Base-by-base conservation (phyloP, 108 stramenopile genomes). In the Fragilaria crotonensis region DNA sequence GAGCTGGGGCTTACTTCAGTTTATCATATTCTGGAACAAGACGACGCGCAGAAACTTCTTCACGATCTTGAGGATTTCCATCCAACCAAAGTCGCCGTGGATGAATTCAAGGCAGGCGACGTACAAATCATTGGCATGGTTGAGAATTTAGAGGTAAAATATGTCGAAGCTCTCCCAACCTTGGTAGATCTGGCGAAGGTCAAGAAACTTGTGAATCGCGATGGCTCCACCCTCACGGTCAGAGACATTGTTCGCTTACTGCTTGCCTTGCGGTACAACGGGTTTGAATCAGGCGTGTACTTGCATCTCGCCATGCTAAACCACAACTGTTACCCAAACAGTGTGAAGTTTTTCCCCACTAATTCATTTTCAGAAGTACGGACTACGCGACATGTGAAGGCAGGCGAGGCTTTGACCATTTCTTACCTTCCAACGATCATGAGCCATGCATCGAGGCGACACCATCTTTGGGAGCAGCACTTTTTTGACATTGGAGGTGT, bases 271-370 rank as follows among this genome's bases (percentile, higher is more conserved):
- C 71, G 86, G 47, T 91, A 87, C 64, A 91, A 91, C 57, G 84
- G 89, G 7, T 77, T 91, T 26, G 85, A 85, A 64, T 78, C 79
- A 0, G 89, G 89, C 4, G 45, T 91, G 4, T 91, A 87, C 48
- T 54, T 76, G 18, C 79, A 87, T 61, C 77, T 79, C 45, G 82
- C 84, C 30, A 91, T 91, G 78, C 76, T 91, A 49, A 91, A 91
- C 60, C 89, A 91, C 46, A 63, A 61, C 31, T 70, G 73, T 48
- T 59, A 83, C 60, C 84, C 89, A 45, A 91, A 91, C 45, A 87
- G 89, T 51, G 73, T 84, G 48, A 91, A 91, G 52, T 81, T 87
- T 41, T 61, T 59, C 26, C 85, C 85, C 1, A 67, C 56, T 26
- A 59, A 5, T 30, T 9, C 62, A 17, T 87, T 73, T 66, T 91